Conservation (phyloP, 2,329 filamentous ascomycete genomes). For the Venturia aucupariae region DNA sequence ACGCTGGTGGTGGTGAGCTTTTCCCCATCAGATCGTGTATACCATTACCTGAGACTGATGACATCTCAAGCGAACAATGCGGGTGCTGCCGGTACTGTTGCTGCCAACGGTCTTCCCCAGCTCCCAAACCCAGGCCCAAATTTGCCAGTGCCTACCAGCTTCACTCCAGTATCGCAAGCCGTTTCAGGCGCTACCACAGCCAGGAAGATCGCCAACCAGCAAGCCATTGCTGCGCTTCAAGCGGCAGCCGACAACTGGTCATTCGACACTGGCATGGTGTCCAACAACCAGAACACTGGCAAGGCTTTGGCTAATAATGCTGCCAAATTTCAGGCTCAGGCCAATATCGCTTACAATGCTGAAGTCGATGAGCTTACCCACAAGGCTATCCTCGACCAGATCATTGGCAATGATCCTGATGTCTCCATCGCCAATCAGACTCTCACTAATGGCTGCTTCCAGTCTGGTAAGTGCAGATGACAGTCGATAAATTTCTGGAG, state of each 20-base stretch:
- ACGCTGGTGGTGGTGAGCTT: slow-evolving; percentile 8
- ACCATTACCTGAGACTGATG: neutral
- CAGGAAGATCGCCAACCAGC: neutral
- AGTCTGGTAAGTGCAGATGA: slow-evolving; percentile 18
- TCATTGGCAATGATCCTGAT: slow-evolving; percentile 17
- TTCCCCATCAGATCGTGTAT: neutral
- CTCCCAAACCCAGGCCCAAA: slow-evolving; percentile 12
- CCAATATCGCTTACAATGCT: slow-evolving; percentile 28
- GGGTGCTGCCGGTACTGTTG: slow-evolving; percentile 3
- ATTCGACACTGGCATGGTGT: slow-evolving; percentile 31
- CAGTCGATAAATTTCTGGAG: too few relatives aligned
- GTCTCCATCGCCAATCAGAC: slow-evolving; percentile 30
- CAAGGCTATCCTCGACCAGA: slow-evolving; percentile 24
- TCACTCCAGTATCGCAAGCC: slow-evolving; percentile 11
- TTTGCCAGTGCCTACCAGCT: slow-evolving; percentile 12
- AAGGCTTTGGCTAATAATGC: slow-evolving; percentile 24
- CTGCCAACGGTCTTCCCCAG: slow-evolving; percentile 12
- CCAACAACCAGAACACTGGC: slow-evolving; percentile 29
- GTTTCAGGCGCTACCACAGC: slow-evolving; percentile 3
- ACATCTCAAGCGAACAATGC: slow-evolving; percentile 8
- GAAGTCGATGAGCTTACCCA: slow-evolving; percentile 32
- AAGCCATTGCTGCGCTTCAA: slow-evolving; percentile 10
- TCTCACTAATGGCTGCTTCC: slow-evolving; percentile 28
- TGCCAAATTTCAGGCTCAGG: slow-evolving; percentile 28
- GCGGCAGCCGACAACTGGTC: slow-evolving; percentile 28